Percentiles rank a stretch among this genome's conserved stretches.
These are phyloP conservation scores for Agrocybe chaxingu DNA, from an alignment of 768 basidiomycete genomes.

Conservation along the genomic window DNA sequence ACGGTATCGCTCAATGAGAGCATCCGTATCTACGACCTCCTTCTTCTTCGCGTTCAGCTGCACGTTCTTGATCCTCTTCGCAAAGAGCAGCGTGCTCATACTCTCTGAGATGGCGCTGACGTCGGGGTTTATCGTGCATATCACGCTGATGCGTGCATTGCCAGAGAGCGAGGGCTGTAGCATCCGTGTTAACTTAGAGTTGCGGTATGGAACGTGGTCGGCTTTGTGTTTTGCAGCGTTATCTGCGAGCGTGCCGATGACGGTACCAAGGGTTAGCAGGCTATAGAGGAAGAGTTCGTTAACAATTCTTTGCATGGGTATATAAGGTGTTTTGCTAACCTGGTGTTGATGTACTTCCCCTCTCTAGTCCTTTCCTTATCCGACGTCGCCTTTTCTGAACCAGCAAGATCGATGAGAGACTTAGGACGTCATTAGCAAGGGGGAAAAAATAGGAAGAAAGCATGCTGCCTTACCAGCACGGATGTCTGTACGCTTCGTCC, in stretches of 20 bases:
- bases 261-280: slow-evolving; percentile 87
- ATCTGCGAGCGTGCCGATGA: slow-evolving; percentile 90
- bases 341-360: slow-evolving; percentile 95
- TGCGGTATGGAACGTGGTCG: slow-evolving; percentile 92
- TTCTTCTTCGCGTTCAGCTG: slow-evolving; percentile 89
- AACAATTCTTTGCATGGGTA: not conserved
- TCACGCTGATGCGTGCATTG: slow-evolving; percentile 92
- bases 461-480: slow-evolving; percentile 51
- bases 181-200: slow-evolving; percentile 92
- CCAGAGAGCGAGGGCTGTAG: slow-evolving; percentile 94
- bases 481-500: slow-evolving; percentile 78
- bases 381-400: slow-evolving; percentile 93
- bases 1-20: slow-evolving; percentile 89
- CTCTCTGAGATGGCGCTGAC: slow-evolving; percentile 75
- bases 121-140: slow-evolving; percentile 94
- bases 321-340: slow-evolving; percentile 32
- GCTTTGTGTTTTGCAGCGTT: slow-evolving; percentile 78
- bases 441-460: not conserved
- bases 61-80: slow-evolving; percentile 87
- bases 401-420: slow-evolving; percentile 95
- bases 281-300: slow-evolving; percentile 34
- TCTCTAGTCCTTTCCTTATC: slow-evolving; percentile 96
- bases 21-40: slow-evolving; percentile 90
- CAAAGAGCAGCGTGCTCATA: slow-evolving; percentile 87
- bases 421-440: slow-evolving; percentile 24